A percentile compares a stretch with the other conserved stretches of the same genome.
Evolutionary conservation across 2,329 filamentous ascomycete genomes (phyloP).

Genomic region (Diplodia intermedia): DNA sequence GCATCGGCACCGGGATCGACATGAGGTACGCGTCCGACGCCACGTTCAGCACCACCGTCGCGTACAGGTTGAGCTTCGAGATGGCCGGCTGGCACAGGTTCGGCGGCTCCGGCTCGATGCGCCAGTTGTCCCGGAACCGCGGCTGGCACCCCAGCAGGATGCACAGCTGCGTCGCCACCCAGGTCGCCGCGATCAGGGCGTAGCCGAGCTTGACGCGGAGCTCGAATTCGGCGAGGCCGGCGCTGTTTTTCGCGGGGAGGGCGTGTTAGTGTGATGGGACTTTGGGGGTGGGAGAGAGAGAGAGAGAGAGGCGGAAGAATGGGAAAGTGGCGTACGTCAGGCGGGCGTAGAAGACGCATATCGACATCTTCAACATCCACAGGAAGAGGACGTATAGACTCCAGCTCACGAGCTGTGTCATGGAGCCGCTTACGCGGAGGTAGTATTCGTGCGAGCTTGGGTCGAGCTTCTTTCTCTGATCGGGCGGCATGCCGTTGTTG

Average conservation of each 20-base stretch:
- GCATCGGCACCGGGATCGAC: constrained; percentile 63
- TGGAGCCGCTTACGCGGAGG: constrained; percentile 59
- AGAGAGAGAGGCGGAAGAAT: background rate
- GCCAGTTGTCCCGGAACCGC: constrained; percentile 60
- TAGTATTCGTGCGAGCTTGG: constrained; percentile 56
- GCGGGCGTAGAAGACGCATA: constrained; percentile 63
- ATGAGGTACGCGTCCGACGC: constrained; percentile 65
- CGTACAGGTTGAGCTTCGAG: constrained; percentile 28
- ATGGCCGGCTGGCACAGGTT: constrained; percentile 35
- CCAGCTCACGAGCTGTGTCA: constrained; percentile 62
- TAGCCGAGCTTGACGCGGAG: constrained; percentile 56
- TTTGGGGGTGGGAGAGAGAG: background rate
- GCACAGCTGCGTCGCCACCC: constrained; percentile 56
- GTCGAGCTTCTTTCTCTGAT: constrained; percentile 56
- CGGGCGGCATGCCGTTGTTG: constrained; percentile 64
- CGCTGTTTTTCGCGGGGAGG: background rate
- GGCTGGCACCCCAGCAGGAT: constrained; percentile 63
- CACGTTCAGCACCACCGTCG: constrained; percentile 57
- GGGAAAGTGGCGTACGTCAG: constrained; percentile 51
- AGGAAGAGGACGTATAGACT: constrained; percentile 59
- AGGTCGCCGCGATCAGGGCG: constrained; percentile 56
- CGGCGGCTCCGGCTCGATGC: constrained; percentile 64
- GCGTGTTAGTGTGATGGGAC: background rate
- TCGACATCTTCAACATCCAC: constrained; percentile 61
- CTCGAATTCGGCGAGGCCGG: constrained; percentile 42